phyloP scores from a whole-genome alignment of 2,329 filamentous ascomycete genomes.

The Diatrype stigma region DNA sequence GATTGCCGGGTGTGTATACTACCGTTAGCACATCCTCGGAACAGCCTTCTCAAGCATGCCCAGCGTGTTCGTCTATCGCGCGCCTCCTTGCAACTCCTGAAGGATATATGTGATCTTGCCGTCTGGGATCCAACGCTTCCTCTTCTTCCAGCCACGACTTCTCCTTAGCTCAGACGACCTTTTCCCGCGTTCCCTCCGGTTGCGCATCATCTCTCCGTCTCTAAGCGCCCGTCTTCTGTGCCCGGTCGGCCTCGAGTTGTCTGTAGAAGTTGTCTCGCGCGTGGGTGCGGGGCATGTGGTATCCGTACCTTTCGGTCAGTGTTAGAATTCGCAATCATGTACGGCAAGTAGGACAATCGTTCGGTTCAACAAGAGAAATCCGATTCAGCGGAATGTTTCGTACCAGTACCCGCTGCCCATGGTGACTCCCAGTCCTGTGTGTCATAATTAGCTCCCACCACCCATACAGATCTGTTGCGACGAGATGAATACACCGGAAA shows the following conservation, averaged over 20 bases:
- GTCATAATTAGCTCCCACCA: constrained; percentile 28
- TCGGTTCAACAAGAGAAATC: background rate
- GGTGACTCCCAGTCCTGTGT: constrained; percentile 47
- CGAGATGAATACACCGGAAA: too few relatives aligned
- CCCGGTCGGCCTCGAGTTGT: constrained; percentile 55
- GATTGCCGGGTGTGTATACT: constrained; percentile 19
- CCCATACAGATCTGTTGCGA: background rate
- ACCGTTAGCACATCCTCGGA: constrained; percentile 15
- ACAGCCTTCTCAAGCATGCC: constrained; percentile 7
- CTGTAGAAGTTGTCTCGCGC: constrained; percentile 56
- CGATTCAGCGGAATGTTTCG: constrained; percentile 18
- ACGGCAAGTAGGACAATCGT: background rate
- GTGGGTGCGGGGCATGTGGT: constrained; percentile 56
- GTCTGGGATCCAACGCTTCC: background rate
- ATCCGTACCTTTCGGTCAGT: constrained; percentile 50
- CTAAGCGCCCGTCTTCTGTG: constrained; percentile 27
- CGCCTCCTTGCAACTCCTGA: background rate
- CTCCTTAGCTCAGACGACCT: too few relatives aligned
- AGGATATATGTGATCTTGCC: constrained; percentile 2
- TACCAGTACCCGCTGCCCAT: constrained; percentile 58
- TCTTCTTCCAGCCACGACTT: background rate
- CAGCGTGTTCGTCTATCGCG: constrained; percentile 11
- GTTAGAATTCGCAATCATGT: constrained; percentile 11
- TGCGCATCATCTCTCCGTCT: background rate
- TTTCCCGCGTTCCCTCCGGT: background rate